Evolutionary conservation across 2,329 filamentous ascomycete genomes (phyloP).

Genomic region (Penicillium expansum): DNA sequence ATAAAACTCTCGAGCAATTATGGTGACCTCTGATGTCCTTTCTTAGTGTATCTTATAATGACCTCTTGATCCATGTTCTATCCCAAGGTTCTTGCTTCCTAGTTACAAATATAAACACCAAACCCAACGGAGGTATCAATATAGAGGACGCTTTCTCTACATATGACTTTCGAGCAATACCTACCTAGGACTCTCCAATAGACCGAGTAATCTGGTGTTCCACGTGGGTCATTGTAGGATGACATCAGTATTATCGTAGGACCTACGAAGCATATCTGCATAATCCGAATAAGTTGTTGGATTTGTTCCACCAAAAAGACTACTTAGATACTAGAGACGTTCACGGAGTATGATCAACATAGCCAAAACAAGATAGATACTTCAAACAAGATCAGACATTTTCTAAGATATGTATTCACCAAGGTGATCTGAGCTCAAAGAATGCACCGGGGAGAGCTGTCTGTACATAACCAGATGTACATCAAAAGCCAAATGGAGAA

Average conservation of each 20-base stretch:
- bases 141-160: background rate
- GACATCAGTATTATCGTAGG: background rate
- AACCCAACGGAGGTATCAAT: background rate
- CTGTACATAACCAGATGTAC: constrained; percentile 28
- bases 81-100: no score
- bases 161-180: background rate
- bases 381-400: background rate
- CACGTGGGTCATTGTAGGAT: background rate
- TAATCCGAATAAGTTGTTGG: background rate
- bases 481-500: constrained; percentile 13
- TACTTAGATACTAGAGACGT: background rate
- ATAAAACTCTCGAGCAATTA: background rate
- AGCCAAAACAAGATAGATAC: constrained; percentile 2
- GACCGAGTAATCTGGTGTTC: background rate
- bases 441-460: constrained; percentile 5
- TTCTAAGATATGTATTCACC: constrained; percentile 20
- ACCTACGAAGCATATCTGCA: background rate
- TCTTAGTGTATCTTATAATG: background rate
- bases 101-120: no score
- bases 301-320: background rate
- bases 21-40: background rate
- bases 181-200: no score
- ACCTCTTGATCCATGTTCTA: background rate
- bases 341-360: constrained; percentile 3
- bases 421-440: constrained; percentile 3